Percentiles rank a stretch among this genome's conserved stretches.
These are phyloP conservation scores for Curvularia verruculosa DNA, from an alignment of 2,329 filamentous ascomycete species.

Conservation along the genomic window DNA sequence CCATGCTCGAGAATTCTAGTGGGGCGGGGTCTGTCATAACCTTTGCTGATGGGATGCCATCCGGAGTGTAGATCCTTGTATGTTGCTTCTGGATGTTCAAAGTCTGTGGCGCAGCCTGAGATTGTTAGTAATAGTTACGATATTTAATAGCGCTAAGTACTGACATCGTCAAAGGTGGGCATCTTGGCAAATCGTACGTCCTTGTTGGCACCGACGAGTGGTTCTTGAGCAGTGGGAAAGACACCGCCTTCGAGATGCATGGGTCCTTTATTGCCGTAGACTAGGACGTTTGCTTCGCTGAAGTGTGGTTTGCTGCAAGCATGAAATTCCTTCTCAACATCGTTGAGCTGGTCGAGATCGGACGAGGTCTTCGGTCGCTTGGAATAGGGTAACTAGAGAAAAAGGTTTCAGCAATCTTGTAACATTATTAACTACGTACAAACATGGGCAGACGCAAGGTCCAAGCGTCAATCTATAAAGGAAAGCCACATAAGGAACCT, in stretches of 20 bases:
- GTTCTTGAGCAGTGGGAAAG: conserved; percentile 61
- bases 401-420: conserved; percentile 49
- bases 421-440: conserved; percentile 54
- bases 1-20: conserved; percentile 59
- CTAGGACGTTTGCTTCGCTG: conserved; percentile 74
- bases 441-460: conserved; percentile 44
- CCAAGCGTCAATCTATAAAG: conserved; percentile 42
- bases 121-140: conserved; percentile 22
- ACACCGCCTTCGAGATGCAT: conserved; percentile 55
- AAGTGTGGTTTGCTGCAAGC: conserved; percentile 78
- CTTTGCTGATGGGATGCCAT: conserved; percentile 66
- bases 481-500: conserved; percentile 43
- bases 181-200: conserved; percentile 71
- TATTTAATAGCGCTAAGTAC: conserved; percentile 15
- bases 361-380: conserved; percentile 74
- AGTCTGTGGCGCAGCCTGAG: conserved; percentile 61
- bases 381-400: conserved; percentile 81
- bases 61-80: conserved; percentile 51
- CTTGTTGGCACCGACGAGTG: conserved; percentile 67
- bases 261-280: conserved; percentile 63
- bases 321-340: conserved; percentile 71
- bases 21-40: conserved; percentile 57
- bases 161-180: conserved; percentile 55
- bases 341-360: conserved; percentile 67
- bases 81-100: conserved; percentile 62